These are phyloP conservation scores for Ceratobasidium sp. DNA, from an alignment of 1,284 basidiomycete species.

Conservation along the genomic window DNA sequence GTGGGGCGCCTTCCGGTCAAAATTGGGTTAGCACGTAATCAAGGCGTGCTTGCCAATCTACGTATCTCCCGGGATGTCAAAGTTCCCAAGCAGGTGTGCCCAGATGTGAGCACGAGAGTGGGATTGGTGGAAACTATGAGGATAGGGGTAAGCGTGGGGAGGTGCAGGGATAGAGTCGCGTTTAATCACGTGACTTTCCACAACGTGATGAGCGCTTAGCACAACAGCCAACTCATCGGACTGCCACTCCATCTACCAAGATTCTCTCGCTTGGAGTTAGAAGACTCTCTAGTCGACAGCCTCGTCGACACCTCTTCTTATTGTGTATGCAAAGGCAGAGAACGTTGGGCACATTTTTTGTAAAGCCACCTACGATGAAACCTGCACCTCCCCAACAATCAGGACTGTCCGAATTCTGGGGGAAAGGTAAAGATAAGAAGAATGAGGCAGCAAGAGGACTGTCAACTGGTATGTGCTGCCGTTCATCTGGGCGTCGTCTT, in stretches of 20 bases:
- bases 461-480: slow-evolving; percentile 11
- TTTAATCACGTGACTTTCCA: slow-evolving; percentile 18
- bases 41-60: background rate
- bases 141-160: slow-evolving; percentile 3
- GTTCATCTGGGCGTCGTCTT: background rate
- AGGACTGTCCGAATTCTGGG: slow-evolving; percentile 77
- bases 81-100: background rate
- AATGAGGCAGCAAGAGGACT: background rate
- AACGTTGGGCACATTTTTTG: slow-evolving; percentile 68
- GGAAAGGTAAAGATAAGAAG: slow-evolving; percentile 56
- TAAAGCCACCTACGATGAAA: slow-evolving; percentile 72
- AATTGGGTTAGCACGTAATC: slow-evolving; percentile 5
- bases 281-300: slow-evolving; percentile 11
- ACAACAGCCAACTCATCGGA: background rate
- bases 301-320: background rate
- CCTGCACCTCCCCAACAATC: slow-evolving; percentile 73
- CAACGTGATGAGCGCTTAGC: background rate
- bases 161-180: background rate
- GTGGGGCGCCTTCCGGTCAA: background rate
- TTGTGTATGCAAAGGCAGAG: slow-evolving; percentile 38
- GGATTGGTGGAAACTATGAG: background rate
- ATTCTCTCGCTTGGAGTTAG: slow-evolving; percentile 11
- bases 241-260: background rate
- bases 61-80: background rate
- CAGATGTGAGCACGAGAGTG: background rate